These are phyloP conservation scores for Mycena alexandri DNA, from an alignment of 768 basidiomycete species.

Conservation along the genomic window DNA sequence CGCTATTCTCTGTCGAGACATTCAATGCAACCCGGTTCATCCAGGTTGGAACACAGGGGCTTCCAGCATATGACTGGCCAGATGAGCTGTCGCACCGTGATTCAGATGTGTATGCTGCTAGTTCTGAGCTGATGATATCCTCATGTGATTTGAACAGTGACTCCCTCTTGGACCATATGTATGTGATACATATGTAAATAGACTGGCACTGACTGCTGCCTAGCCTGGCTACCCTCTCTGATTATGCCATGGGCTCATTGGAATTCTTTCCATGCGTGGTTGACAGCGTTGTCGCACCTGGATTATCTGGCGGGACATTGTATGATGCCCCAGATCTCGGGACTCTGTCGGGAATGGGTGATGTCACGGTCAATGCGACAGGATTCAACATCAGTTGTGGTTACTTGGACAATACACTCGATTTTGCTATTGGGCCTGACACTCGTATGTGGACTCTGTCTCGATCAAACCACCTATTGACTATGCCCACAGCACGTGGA, in stretches of 20 bases:
- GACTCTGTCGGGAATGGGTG: not conserved
- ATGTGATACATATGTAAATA: no score
- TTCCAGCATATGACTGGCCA: not conserved
- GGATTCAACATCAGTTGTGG: conserved; percentile 2
- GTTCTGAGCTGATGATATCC: no score
- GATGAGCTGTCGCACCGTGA: no score
- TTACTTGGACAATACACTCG: not conserved
- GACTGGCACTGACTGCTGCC: no score
- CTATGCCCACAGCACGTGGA: not conserved
- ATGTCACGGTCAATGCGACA: not conserved
- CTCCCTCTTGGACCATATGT: no score
- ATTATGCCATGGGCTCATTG: not conserved
- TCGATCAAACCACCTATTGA: not conserved
- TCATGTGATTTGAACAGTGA: no score
- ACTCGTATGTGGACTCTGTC: conserved; percentile 1
- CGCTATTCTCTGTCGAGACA: not conserved
- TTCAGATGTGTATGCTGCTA: no score
- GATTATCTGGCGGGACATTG: not conserved
- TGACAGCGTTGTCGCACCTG: not conserved
- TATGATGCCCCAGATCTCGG: not conserved
- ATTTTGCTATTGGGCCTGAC: no score
- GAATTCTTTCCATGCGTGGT: not conserved
- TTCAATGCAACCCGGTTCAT: not conserved
- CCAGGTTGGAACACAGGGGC: not conserved
- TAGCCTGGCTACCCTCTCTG: no score